These are phyloP conservation scores for Candida yuanshanica DNA, from an alignment of 805 yeast genomes.

Conservation along the genomic window DNA sequence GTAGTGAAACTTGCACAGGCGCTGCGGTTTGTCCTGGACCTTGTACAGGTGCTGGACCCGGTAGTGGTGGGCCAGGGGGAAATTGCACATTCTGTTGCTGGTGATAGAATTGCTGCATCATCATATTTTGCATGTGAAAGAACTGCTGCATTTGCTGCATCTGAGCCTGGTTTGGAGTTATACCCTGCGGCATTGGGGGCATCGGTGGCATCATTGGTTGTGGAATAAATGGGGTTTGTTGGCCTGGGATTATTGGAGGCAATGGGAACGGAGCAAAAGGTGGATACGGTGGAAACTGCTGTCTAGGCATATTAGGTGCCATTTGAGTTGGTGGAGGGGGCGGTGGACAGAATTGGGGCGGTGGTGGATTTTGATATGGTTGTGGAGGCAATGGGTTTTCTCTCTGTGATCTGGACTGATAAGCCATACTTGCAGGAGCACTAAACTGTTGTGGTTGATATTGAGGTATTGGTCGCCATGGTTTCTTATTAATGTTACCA, in stretches of 20 bases:
- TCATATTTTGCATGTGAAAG: slow-evolving; percentile 23
- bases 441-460: neutral
- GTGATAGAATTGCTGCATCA: slow-evolving; percentile 22
- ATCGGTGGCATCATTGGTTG: slow-evolving; percentile 11
- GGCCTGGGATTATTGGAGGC: slow-evolving; percentile 13
- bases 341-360: slow-evolving; percentile 6
- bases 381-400: slow-evolving; percentile 11
- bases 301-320: slow-evolving; percentile 14
- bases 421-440: slow-evolving; percentile 5
- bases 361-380: slow-evolving; percentile 8
- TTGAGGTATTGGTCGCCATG: neutral
- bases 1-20: no score
- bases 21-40: no score
- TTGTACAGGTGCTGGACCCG: no score
- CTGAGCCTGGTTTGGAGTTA: slow-evolving; percentile 17
- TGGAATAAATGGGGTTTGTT: slow-evolving; percentile 11
- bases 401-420: slow-evolving; percentile 23
- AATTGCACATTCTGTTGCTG: slow-evolving; percentile 5
- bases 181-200: slow-evolving; percentile 22
- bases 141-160: slow-evolving; percentile 26
- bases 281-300: no score
- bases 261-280: slow-evolving; percentile 3
- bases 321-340: slow-evolving; percentile 17
- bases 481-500: slow-evolving; percentile 1
- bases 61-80: neutral